Base-by-base conservation (phyloP, 2,329 filamentous ascomycete genomes). In the Bisporella sp. region DNA sequence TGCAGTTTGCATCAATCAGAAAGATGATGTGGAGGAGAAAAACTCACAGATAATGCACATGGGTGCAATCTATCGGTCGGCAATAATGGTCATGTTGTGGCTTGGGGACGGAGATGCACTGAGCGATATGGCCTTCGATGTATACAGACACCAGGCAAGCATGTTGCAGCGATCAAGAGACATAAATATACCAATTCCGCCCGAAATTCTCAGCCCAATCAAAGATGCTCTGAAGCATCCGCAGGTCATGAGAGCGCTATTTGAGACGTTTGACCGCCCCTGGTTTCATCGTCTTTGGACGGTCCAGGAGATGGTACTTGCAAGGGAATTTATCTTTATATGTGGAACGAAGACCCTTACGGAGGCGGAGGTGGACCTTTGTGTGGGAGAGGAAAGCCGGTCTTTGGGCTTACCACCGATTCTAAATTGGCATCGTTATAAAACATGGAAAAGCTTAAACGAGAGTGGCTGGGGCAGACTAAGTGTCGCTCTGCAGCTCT, bases 1-100 rank as follows among this genome's bases (percentile, higher is more conserved):
- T 45, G 54, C 54, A 13, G 41, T 55, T 35, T 55, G 54, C 41
- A 55, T 55, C 48, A 54, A 55, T 29, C 54, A 55, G 41, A n/a
- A 50, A 4, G 43, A 47, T 31, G 40, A 51, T 31, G 21, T 39
- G 1, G 46, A 49, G 28, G 54, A 55, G 33, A 51, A 49, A 21
- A 35, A 29, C n/a, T 40, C 41, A 30, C 51, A 55, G 45, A 48
- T 55, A 21, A 41, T 43, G 35, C 11, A 47, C n/a, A 55, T 55
- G 51, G 31, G 28, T 9, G 35, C 48, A 6, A 55, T 55, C 39
- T 55, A 54, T 8, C 46, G 42, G 33, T 35, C 8, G 28, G 54
- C 54, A 8, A 41, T 11, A 9, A 12, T 35, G 6, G 51, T 55
- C 6, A 44, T 53, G 31, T 39, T 45, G 3, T 55, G 52, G 31